Conservation (phyloP, 805 yeast genomes). For the Yarrowia sp. region DNA sequence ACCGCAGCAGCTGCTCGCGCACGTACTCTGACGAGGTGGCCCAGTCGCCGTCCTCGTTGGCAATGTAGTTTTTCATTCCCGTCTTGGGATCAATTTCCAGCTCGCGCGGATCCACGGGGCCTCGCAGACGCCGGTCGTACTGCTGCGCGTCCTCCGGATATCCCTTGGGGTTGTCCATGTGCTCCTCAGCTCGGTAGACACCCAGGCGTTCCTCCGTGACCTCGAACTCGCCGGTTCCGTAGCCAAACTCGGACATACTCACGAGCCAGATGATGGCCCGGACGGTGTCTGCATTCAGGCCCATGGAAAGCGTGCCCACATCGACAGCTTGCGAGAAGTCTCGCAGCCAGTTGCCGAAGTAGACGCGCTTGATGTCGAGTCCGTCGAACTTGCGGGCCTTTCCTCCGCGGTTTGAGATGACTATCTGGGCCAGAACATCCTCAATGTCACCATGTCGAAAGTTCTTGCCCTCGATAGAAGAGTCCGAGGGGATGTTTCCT, state of each 20-base stretch:
- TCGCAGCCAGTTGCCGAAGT: constrained; percentile 35
- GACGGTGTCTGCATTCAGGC: constrained; percentile 30
- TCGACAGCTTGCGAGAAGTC: constrained; percentile 36
- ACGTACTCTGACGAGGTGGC: constrained; percentile 31
- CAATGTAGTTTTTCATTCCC: constrained; percentile 35
- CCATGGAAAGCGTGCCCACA: constrained; percentile 32
- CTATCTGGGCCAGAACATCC: constrained; percentile 30
- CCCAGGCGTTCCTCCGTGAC: constrained; percentile 34
- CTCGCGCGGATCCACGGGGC: constrained; percentile 31
- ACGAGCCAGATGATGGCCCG: constrained; percentile 32
- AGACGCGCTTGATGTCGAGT: constrained; percentile 32
- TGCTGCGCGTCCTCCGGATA: constrained; percentile 32
- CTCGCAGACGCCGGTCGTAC: constrained; percentile 31
- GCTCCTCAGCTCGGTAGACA: constrained; percentile 33
- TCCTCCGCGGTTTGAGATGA: constrained; percentile 30
- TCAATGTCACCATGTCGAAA: constrained; percentile 36
- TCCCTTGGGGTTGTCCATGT: constrained; percentile 34
- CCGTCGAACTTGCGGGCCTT: constrained; percentile 32
- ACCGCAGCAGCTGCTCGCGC: constrained; percentile 29
- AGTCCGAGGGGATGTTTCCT: constrained; percentile 34
- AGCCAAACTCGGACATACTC: constrained; percentile 32
- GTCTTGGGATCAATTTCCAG: constrained; percentile 33
- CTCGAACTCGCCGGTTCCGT: constrained; percentile 35
- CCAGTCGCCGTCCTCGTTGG: constrained; percentile 34
- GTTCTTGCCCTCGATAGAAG: constrained; percentile 33